A percentile compares a stretch with the other conserved stretches of the same genome.
Conservation (phyloP, 768 basidiomycete species). For the Terana coerulea region DNA sequence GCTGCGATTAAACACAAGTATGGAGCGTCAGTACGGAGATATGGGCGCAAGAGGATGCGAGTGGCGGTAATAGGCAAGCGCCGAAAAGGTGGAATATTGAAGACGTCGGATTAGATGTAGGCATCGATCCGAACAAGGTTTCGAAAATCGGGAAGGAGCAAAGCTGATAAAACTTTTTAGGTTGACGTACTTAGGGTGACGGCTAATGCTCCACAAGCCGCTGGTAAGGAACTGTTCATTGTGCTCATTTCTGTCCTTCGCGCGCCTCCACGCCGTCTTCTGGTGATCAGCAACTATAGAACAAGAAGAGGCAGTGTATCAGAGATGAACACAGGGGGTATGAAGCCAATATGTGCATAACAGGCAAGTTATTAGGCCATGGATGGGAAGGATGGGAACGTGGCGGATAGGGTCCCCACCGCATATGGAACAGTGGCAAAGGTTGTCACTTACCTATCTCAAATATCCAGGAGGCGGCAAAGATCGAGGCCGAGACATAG, state of each 20-base stretch:
- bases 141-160: neutral
- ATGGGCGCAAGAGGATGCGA: neutral
- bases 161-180: neutral
- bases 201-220: constrained; percentile 63
- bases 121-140: neutral
- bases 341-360: constrained; percentile 2
- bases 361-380: neutral
- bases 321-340: neutral
- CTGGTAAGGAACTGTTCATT: constrained; percentile 65
- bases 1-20: neutral
- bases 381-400: constrained; percentile 1
- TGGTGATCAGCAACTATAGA: constrained; percentile 51
- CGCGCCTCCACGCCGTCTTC: constrained; percentile 58
- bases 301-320: constrained; percentile 2
- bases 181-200: constrained; percentile 67
- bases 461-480: constrained; percentile 51
- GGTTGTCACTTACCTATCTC: constrained; percentile 38
- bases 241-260: constrained; percentile 59
- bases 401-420: neutral
- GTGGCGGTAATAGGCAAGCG: neutral
- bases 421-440: neutral
- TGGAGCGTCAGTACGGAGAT: neutral
- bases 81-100: neutral
- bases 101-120: neutral
- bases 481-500: constrained; percentile 50